These are phyloP conservation scores for Brassica balearica DNA, from an alignment of 441 rosid species.

Conservation along the genomic window DNA sequence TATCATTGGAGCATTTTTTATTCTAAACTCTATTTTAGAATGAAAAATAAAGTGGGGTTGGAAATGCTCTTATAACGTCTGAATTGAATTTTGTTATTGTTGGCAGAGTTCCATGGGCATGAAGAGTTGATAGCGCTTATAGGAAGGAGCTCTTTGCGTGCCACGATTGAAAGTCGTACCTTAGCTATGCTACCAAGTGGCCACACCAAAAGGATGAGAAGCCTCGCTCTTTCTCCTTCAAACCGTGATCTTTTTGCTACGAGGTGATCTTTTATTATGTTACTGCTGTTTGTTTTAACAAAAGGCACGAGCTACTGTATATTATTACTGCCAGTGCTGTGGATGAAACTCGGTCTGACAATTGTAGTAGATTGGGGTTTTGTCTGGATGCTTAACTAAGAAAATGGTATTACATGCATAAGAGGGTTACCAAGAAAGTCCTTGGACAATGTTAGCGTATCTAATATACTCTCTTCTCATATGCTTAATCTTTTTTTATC, in stretches of 20 bases:
- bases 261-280: slow-evolving; percentile 52
- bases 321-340: background rate
- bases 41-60: too few species aligned
- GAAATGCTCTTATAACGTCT: slow-evolving; percentile 31
- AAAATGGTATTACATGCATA: slow-evolving; percentile 21
- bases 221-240: slow-evolving; percentile 74
- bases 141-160: slow-evolving; percentile 62
- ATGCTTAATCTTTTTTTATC: slow-evolving; percentile 25
- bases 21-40: too few species aligned
- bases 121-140: slow-evolving; percentile 79
- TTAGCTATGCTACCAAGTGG: slow-evolving; percentile 72
- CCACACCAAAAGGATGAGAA: slow-evolving; percentile 94
- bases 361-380: slow-evolving; percentile 1
- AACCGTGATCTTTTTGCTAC: slow-evolving; percentile 82
- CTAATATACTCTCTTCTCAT: background rate
- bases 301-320: background rate
- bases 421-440: slow-evolving; percentile 9
- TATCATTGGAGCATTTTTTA: too few species aligned
- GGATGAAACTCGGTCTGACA: background rate
- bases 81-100: background rate
- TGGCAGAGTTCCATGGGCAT: too few species aligned
- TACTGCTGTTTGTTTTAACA: slow-evolving; percentile 3
- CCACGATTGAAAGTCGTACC: slow-evolving; percentile 56
- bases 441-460: background rate
- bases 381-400: background rate